Evolutionary conservation across 768 basidiomycete genomes (phyloP), one percentile per base, ranked within the genome.

Genomic region (Tylopilus plumbeoviolaceoides): DNA sequence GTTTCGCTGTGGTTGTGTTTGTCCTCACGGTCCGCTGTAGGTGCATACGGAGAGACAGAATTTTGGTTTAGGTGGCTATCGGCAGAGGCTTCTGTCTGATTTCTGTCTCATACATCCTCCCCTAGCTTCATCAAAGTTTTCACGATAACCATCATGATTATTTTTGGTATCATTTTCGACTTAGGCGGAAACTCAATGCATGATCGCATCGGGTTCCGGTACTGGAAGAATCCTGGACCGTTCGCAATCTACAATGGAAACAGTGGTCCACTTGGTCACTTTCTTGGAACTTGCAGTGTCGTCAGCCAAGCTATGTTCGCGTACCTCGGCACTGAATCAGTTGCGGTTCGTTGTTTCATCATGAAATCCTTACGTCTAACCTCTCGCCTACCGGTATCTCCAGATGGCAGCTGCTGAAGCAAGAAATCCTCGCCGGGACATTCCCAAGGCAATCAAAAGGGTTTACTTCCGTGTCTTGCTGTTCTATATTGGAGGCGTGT

Each of bases 151-250:
- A 46, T 45, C 11, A 35, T 53, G 23, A 47, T 53, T 1, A 36
- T 53, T n/a, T 40, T 53, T 9, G 51, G 51, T 14, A 53, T 53
- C 20, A 23, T 53, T 15, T 40, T 53, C 12, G 51, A 53, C 33
- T 28, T 53, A 14, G 51, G 51, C 27, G 51, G 51, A 20, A 40
- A 46, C 21, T 46, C 51, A 14, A 47, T 12, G 1, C 51, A 47
- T 11, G 51, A 53, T 47, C 46, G 33, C 7, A 43, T 53, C 28
- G 51, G 51, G 18, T 53, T 77, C 56, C 72, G 73, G 2, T 78
- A 73, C 62, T 77, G 74, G 75, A 73, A 67, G 43, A 47, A 82
- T 5, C 51, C 51, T 8, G 51, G 51, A 7, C 51, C 51, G 10
- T 53, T 53, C 25, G 7, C 33, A 3, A 7, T 36, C 33, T 53